Percentiles rank a stretch among this genome's conserved stretches.
Evolutionary conservation across 2,329 filamentous ascomycete genomes (phyloP).

Genomic region (Talaromyces islandicus): DNA sequence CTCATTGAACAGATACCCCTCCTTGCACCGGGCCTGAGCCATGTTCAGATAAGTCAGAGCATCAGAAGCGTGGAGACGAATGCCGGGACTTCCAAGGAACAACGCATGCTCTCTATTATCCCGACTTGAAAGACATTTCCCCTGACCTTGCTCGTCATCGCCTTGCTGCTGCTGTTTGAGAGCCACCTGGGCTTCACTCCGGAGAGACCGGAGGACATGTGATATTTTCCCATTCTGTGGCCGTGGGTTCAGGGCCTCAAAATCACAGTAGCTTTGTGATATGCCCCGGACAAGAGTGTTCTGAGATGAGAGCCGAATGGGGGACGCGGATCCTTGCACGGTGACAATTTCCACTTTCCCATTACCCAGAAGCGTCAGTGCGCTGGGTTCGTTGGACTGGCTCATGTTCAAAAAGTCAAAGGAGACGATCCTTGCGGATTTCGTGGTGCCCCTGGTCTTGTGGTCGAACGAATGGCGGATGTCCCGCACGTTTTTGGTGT

Average conservation of each 20-base stretch:
- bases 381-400: slow-evolving; percentile 43
- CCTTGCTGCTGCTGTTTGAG: slow-evolving; percentile 4
- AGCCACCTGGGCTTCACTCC: neutral
- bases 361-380: slow-evolving; percentile 49
- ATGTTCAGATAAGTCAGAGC: slow-evolving; percentile 37
- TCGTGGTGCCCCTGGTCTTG: slow-evolving; percentile 35
- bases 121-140: slow-evolving; percentile 30
- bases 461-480: slow-evolving; percentile 42
- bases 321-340: slow-evolving; percentile 36
- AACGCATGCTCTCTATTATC: slow-evolving; percentile 32
- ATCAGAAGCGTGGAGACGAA: slow-evolving; percentile 30
- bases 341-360: slow-evolving; percentile 46
- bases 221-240: slow-evolving; percentile 23
- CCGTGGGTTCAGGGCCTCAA: slow-evolving; percentile 26
- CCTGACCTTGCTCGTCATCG: neutral
- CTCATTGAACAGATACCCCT: slow-evolving; percentile 50
- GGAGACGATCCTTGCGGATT: slow-evolving; percentile 48
- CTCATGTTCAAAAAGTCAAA: slow-evolving; percentile 55
- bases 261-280: slow-evolving; percentile 21
- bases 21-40: slow-evolving; percentile 45
- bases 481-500: slow-evolving; percentile 41
- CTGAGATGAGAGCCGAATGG: slow-evolving; percentile 33
- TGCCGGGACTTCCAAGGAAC: slow-evolving; percentile 21
- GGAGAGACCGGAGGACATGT: slow-evolving; percentile 19
- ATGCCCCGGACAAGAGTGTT: slow-evolving; percentile 27